Percentiles rank a stretch among this genome's conserved stretches.
Evolutionary conservation across 805 yeast species (phyloP).

Genomic region (Wickerhamomyces bisporus): DNA sequence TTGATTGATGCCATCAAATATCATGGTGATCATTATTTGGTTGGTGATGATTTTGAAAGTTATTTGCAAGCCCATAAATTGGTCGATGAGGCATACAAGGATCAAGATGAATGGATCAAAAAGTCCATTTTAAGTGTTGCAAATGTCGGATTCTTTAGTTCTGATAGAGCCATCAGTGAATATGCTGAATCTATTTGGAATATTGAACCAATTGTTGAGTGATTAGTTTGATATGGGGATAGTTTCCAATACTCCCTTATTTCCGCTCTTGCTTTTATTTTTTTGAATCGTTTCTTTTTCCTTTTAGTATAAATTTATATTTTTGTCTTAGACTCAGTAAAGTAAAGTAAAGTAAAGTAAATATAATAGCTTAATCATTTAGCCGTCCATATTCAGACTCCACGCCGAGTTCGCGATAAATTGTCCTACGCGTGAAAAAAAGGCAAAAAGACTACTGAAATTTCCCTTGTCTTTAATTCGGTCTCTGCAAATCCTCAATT

Average conservation of each 20-base stretch:
- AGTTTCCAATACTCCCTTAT: neutral
- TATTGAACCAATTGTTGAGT: slow-evolving; percentile 60
- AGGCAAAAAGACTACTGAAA: no score
- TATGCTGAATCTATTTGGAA: slow-evolving; percentile 93
- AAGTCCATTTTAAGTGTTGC: slow-evolving; percentile 79
- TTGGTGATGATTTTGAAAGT: slow-evolving; percentile 83
- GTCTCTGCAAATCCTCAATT: no score
- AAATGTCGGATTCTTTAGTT: slow-evolving; percentile 87
- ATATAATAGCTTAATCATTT: no score
- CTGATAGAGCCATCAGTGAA: slow-evolving; percentile 88
- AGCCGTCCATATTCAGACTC: no score
- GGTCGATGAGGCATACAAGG: slow-evolving; percentile 66
- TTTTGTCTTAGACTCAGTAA: neutral
- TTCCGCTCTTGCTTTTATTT: neutral
- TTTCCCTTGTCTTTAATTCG: no score
- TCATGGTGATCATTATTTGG: slow-evolving; percentile 84
- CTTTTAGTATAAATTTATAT: no score
- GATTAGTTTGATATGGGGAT: no score
- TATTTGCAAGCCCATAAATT: slow-evolving; percentile 76
- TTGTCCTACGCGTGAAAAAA: no score
- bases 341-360: no score
- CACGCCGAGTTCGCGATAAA: no score
- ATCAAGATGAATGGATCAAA: slow-evolving; percentile 68
- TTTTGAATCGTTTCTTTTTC: neutral
- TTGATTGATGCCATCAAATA: slow-evolving; percentile 63